A percentile compares a stretch with the other conserved stretches of the same genome.
Evolutionary conservation across 2,329 filamentous ascomycete species (phyloP).

Genomic region (Sporothrix sp.): DNA sequence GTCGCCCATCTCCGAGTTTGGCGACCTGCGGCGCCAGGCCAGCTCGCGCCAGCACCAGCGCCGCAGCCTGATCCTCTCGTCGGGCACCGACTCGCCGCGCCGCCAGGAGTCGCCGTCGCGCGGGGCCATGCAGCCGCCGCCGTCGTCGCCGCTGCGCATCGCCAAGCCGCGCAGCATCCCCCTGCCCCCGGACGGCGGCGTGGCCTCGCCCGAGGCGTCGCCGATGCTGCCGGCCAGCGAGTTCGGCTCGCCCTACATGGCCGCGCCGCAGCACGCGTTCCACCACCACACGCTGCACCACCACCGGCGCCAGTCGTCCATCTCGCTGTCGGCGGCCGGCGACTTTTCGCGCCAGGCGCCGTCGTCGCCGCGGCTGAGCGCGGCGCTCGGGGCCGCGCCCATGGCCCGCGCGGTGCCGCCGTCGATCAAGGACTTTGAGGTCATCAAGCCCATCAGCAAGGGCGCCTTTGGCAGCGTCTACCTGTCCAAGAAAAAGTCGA

Average conservation of each 20-base stretch:
- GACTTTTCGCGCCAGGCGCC: slow-evolving; percentile 53
- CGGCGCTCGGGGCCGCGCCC: slow-evolving; percentile 59
- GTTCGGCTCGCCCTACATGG: slow-evolving; percentile 60
- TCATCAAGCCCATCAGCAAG: slow-evolving; percentile 98
- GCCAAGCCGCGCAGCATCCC: slow-evolving; percentile 63
- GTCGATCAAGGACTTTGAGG: slow-evolving; percentile 98
- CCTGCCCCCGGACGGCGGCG: slow-evolving; percentile 47
- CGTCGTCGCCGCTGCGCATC: slow-evolving; percentile 79
- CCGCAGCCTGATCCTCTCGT: slow-evolving; percentile 74
- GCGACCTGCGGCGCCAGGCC: slow-evolving; percentile 62
- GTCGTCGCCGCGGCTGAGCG: slow-evolving; percentile 70
- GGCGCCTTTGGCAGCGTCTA: slow-evolving; percentile 98
- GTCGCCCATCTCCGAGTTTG: slow-evolving; percentile 82
- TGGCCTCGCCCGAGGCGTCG: slow-evolving; percentile 80
- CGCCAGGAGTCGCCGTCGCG: slow-evolving; percentile 85
- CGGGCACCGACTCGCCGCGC: slow-evolving; percentile 57
- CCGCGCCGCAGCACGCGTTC: slow-evolving; percentile 29
- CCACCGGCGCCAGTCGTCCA: slow-evolving; percentile 84
- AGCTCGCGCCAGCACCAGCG: slow-evolving; percentile 78
- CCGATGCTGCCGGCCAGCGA: slow-evolving; percentile 78
- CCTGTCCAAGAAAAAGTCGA: slow-evolving; percentile 95
- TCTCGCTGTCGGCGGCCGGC: slow-evolving; percentile 41
- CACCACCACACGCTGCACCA: slow-evolving; percentile 40
- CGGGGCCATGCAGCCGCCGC: slow-evolving; percentile 47
- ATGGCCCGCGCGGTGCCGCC: slow-evolving; percentile 83